Evolutionary conservation across 331 rosid genomes (phyloP), one percentile per base, ranked within the genome.

Genomic region (Stylosanthes scabra): DNA sequence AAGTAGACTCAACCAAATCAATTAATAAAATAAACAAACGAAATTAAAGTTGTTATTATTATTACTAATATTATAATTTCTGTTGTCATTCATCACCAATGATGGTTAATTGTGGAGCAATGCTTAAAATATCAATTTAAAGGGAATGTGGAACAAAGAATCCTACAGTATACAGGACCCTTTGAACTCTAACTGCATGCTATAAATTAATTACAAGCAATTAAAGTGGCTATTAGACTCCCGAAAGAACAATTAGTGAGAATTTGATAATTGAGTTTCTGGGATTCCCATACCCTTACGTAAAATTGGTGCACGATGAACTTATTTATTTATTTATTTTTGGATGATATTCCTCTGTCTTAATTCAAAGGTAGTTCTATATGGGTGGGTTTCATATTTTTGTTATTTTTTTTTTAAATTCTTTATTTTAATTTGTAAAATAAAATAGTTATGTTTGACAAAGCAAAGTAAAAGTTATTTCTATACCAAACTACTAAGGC

Each of bases 41-140:
- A 63, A 52, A 31, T 31, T 31, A 5, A 51, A 5, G 6, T 51
- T 11, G 6, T n/a, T n/a, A 51, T 51, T 50, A 63, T 49, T 51
- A 7, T 7, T 41, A 51, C 40, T 61, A 7, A 0, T 8, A 12
- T 2, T 13, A 7, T 1, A 12, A 7, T 13, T 2, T 8, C 3
- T 11, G 1, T 10, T 8, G 25, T 58, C 54, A 39, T 4, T 37
- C 27, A 12, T 63, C 64, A 41, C 31, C 58, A n/a, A 52, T 51
- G 46, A 74, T 51, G 71, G 64, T 41, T 25, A 56, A 5, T 52
- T 9, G 44, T 51, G 57, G 71, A 63, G 63, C 78, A 27, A 12
- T 37, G 51, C 31, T 51, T 40, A 54, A 50, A 63, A 51, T 63
- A 40, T 39, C 29, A 9, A 40, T 40, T 29, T 6, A 40, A 63